Conservation (phyloP, 176 grass and related monocot species). For the Cymbopogon citratus region DNA sequence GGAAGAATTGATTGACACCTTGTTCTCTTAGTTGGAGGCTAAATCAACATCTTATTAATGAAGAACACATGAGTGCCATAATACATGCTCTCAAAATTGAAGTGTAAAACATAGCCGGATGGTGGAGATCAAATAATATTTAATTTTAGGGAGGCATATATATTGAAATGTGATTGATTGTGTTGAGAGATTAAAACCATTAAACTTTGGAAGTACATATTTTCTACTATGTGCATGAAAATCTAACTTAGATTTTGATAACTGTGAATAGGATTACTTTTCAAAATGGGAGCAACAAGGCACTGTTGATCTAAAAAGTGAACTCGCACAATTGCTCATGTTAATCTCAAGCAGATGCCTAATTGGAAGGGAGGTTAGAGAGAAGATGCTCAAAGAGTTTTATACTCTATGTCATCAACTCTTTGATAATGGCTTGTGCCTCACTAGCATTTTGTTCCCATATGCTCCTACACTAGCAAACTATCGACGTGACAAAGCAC, state of each 20-base stretch:
- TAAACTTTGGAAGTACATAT: neutral
- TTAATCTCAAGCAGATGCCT: neutral
- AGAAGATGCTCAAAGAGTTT: neutral
- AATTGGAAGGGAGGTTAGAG: neutral
- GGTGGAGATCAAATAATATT: neutral
- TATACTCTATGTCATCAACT: neutral
- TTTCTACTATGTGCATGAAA: neutral
- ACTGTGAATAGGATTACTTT: neutral
- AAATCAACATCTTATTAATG: neutral
- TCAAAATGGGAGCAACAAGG: neutral
- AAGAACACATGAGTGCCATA: neutral
- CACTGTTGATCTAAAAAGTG: neutral
- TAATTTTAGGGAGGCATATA: neutral
- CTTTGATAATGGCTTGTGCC: neutral
- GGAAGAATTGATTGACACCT: neutral
- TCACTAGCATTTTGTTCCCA: neutral
- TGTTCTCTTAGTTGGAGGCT: neutral
- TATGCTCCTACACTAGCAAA: constrained; percentile 37
- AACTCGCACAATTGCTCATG: neutral
- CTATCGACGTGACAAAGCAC: constrained; percentile 23
- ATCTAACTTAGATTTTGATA: neutral
- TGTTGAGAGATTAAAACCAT: neutral
- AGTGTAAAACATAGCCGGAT: neutral
- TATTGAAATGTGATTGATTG: neutral
- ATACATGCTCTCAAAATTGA: neutral